phyloP scores from a whole-genome alignment of 768 basidiomycete species.

The Pilatotrama ljubarskyi region DNA sequence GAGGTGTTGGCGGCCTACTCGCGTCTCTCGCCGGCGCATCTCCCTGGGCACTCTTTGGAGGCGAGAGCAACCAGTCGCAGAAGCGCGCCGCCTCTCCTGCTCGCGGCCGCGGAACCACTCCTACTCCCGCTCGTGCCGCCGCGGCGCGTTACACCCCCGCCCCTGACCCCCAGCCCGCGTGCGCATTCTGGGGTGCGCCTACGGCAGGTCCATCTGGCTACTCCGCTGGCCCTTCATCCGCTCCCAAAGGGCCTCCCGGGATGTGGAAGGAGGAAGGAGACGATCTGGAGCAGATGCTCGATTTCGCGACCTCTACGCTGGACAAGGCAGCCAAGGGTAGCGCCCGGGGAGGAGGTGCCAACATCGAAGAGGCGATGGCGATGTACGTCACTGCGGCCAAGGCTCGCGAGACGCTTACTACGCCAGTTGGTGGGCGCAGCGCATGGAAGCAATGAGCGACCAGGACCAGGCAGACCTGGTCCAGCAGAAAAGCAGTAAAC shows the following conservation, averaged over 20 bases:
- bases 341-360: neutral
- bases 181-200: constrained; percentile 3
- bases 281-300: constrained; percentile 13
- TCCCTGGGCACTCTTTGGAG: constrained; percentile 17
- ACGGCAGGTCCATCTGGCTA: neutral
- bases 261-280: constrained; percentile 13
- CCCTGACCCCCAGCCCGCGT: neutral
- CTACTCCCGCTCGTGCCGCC: constrained; percentile 10
- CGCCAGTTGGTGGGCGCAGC: constrained; percentile 16
- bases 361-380: constrained; percentile 18
- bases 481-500: too few species aligned
- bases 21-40: constrained; percentile 13
- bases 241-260: neutral
- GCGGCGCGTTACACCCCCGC: constrained; percentile 1
- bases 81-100: constrained; percentile 14
- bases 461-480: neutral
- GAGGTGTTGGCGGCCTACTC: constrained; percentile 9
- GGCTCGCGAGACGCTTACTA: constrained; percentile 20
- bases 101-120: constrained; percentile 7
- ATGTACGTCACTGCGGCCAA: constrained; percentile 19
- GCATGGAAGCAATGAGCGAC: constrained; percentile 8
- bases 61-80: constrained; percentile 3
- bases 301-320: constrained; percentile 11
- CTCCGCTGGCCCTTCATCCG: neutral
- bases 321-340: neutral